Percentiles rank a stretch among this genome's conserved stretches.
Evolutionary conservation across 2,329 filamentous ascomycete genomes (phyloP).

Genomic region (Claviceps pazoutovae): DNA sequence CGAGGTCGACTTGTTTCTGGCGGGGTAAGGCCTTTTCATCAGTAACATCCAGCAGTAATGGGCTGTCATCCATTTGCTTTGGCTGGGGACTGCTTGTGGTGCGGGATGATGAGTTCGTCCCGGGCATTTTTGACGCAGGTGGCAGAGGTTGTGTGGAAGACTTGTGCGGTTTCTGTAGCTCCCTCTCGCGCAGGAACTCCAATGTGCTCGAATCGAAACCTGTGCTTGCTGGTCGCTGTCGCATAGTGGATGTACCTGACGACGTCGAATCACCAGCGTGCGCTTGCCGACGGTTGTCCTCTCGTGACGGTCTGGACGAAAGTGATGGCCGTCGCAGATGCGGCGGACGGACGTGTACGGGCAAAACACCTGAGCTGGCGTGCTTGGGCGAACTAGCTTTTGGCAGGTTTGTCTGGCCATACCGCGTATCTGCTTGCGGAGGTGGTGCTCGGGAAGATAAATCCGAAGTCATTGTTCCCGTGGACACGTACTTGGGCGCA

Average conservation of each 20-base stretch:
- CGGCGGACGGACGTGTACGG: conserved; percentile 11
- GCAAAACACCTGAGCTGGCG: not conserved
- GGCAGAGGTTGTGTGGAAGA: conserved; percentile 2
- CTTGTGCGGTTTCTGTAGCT: conserved; percentile 33
- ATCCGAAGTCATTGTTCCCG: conserved; percentile 67
- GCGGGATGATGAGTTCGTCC: not conserved
- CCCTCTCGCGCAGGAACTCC: conserved; percentile 68
- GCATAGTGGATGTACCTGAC: conserved; percentile 21
- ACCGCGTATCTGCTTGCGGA: conserved; percentile 11
- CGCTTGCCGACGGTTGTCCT: conserved; percentile 11
- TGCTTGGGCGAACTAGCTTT: not conserved
- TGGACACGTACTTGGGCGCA: conserved; percentile 32
- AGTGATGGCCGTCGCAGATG: conserved; percentile 13
- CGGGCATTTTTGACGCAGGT: not conserved
- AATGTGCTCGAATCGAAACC: conserved; percentile 65
- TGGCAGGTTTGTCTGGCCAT: conserved; percentile 5
- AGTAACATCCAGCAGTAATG: conserved; percentile 65
- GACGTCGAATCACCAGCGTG: conserved; percentile 10
- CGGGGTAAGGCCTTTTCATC: conserved; percentile 38
- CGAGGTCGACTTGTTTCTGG: conserved; percentile 29
- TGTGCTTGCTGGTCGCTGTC: conserved; percentile 64
- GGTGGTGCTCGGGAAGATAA: conserved; percentile 30
- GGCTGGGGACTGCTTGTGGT: not conserved
- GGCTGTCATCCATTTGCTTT: conserved; percentile 34
- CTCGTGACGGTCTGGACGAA: conserved; percentile 10